A percentile compares a stretch with the other conserved stretches of the same genome.
Evolutionary conservation across 2,329 filamentous ascomycete genomes (phyloP).

Genomic region (Myriosclerotinia duriaeana): DNA sequence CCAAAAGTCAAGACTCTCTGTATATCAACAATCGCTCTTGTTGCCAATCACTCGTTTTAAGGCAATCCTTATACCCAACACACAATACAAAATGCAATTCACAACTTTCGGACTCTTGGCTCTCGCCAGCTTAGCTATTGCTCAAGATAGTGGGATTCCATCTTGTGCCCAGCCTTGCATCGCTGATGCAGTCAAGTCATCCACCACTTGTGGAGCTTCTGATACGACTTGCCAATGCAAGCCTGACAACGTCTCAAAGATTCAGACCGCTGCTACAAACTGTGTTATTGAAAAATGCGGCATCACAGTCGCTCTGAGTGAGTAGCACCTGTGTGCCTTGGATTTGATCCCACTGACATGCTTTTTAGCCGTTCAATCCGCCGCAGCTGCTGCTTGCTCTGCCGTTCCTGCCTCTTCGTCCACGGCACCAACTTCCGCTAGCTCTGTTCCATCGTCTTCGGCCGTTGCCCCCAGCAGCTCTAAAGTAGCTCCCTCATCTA

Average conservation of each 20-base stretch:
- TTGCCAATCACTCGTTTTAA: constrained; percentile 24
- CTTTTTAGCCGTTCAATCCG: constrained; percentile 4
- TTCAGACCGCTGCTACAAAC: constrained; percentile 18
- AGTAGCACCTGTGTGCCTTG: neutral
- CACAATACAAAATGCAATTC: constrained; percentile 19
- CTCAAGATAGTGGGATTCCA: constrained; percentile 19
- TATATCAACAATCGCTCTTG: neutral
- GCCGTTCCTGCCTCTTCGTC: constrained; percentile 10
- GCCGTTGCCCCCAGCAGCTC: neutral
- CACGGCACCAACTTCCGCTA: neutral
- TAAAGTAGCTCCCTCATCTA: neutral
- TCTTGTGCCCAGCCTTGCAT: constrained; percentile 21
- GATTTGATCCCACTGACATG: neutral
- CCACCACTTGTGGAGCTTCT: constrained; percentile 15
- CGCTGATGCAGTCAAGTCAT: neutral
- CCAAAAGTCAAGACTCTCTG: neutral
- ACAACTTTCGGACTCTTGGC: constrained; percentile 20
- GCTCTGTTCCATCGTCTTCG: constrained; percentile 6
- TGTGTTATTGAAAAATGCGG: constrained; percentile 17
- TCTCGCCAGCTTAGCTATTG: constrained; percentile 12
- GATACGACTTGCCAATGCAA: constrained; percentile 22
- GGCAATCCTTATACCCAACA: constrained; percentile 14
- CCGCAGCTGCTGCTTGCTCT: constrained; percentile 10
- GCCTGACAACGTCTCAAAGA: constrained; percentile 9
- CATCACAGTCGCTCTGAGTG: constrained; percentile 16